Conservation (phyloP, 805 yeast species). For the Hanseniaspora valbyensis region DNA sequence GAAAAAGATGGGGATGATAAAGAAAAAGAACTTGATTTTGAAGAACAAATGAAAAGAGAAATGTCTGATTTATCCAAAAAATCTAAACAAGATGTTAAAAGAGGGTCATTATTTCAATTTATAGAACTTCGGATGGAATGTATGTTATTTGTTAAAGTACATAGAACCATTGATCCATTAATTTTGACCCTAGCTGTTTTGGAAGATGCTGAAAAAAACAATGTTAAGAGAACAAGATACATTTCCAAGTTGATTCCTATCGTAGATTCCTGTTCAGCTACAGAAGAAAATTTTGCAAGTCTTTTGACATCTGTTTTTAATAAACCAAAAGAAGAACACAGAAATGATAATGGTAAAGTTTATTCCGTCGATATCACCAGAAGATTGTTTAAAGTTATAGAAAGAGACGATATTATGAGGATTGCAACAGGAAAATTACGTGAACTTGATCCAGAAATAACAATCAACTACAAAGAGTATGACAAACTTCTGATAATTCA, state of each 20-base stretch:
- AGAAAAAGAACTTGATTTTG: slow-evolving; percentile 50
- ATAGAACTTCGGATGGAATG: slow-evolving; percentile 69
- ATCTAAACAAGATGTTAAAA: slow-evolving; percentile 27
- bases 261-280: slow-evolving; percentile 60
- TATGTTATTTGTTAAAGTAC: slow-evolving; percentile 71
- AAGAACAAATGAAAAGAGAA: slow-evolving; percentile 65
- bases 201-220: slow-evolving; percentile 37
- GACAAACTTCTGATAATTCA: slow-evolving; percentile 75
- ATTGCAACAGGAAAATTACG: slow-evolving; percentile 53
- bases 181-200: slow-evolving; percentile 55
- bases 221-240: slow-evolving; percentile 51
- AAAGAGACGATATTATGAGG: slow-evolving; percentile 61
- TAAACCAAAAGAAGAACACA: slow-evolving; percentile 45
- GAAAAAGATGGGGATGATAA: slow-evolving; percentile 24
- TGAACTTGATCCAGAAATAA: background rate
- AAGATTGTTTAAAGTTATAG: slow-evolving; percentile 66
- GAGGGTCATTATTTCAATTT: slow-evolving; percentile 38
- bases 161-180: slow-evolving; percentile 71
- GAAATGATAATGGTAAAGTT: slow-evolving; percentile 19
- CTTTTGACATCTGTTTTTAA: slow-evolving; percentile 49
- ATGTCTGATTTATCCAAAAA: slow-evolving; percentile 46
- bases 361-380: slow-evolving; percentile 76
- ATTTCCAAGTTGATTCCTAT: slow-evolving; percentile 76
- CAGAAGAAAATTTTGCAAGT: slow-evolving; percentile 52
- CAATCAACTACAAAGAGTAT: slow-evolving; percentile 37